Conservation (phyloP, 2,329 filamentous ascomycete genomes). For the Phialophora tarda region DNA sequence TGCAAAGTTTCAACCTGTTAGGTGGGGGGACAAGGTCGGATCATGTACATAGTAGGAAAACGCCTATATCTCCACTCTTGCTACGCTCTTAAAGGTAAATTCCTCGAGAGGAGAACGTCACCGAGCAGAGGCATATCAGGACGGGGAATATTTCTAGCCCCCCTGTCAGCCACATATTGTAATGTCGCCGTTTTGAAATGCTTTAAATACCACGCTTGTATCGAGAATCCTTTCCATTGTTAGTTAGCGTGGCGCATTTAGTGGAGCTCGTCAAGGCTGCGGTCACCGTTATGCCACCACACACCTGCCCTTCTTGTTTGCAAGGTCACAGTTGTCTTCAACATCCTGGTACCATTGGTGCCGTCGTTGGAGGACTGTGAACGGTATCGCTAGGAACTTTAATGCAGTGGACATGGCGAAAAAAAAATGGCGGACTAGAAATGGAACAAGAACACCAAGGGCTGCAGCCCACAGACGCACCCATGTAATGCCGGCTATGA, state of each 20-base stretch:
- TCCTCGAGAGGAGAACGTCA: background rate
- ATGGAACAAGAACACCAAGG: background rate
- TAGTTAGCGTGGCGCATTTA: background rate
- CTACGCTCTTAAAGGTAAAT: too few relatives aligned
- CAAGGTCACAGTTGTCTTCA: background rate
- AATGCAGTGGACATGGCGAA: background rate
- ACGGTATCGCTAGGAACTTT: background rate
- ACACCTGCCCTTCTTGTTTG: too few relatives aligned
- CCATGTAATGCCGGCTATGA: background rate
- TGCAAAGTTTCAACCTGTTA: too few relatives aligned
- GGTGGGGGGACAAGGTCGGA: too few relatives aligned
- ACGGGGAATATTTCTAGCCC: background rate
- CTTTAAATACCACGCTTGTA: background rate
- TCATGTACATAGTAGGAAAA: too few relatives aligned
- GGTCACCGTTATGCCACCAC: background rate
- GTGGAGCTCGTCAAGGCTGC: background rate
- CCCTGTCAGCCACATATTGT: background rate
- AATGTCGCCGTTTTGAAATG: background rate
- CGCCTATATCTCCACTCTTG: too few relatives aligned
- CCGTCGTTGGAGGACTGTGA: background rate
- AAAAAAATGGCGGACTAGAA: background rate
- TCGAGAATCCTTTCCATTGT: background rate
- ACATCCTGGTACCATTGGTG: background rate
- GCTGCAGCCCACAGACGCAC: background rate
- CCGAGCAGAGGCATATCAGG: too few relatives aligned